phyloP scores from a whole-genome alignment of 1,139 yeast genomes.

The Eremothecium gossypii region DNA sequence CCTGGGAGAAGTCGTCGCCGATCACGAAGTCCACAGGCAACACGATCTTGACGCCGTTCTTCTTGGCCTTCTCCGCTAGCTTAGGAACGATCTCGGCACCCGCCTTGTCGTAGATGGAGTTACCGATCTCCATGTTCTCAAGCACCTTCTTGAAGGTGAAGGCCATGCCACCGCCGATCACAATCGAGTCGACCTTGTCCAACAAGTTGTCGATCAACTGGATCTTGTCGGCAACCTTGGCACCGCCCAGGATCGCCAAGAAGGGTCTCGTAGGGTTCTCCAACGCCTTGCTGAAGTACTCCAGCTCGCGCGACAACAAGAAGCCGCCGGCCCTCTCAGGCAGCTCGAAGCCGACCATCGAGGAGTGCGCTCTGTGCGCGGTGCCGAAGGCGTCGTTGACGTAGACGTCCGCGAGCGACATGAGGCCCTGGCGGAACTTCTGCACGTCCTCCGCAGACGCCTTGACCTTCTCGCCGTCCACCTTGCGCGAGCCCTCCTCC shows the following conservation, averaged over 20 bases:
- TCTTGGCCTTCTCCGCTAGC: conserved; percentile 89
- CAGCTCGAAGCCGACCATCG: conserved; percentile 91
- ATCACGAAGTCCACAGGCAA: conserved; percentile 91
- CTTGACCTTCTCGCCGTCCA: conserved; percentile 83
- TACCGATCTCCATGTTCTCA: conserved; percentile 76
- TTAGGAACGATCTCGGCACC: conserved; percentile 90
- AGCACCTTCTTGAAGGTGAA: conserved; percentile 93
- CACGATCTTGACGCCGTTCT: conserved; percentile 82
- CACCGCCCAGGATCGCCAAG: conserved; percentile 97
- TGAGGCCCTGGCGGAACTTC: conserved; percentile 77
- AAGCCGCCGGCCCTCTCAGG: conserved; percentile 95
- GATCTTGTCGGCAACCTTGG: conserved; percentile 95
- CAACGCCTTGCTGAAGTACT: conserved; percentile 92
- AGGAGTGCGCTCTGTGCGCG: conserved; percentile 98
- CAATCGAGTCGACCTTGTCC: conserved; percentile 85
- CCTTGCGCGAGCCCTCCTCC: conserved; percentile 91
- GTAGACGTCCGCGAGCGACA: conserved; percentile 88
- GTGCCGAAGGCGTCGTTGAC: conserved; percentile 98
- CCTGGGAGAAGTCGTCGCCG: conserved; percentile 87
- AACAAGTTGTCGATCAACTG: conserved; percentile 94
- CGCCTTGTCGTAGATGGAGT: conserved; percentile 80
- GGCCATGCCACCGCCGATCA: conserved; percentile 99
- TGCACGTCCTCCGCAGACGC: conserved; percentile 76
- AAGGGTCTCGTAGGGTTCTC: conserved; percentile 96
- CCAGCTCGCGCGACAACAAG: conserved; percentile 93